A percentile compares a stretch with the other conserved stretches of the same genome.
These are phyloP conservation scores for Mortierella sp. DNA, from an alignment of 371 early-diverging fungal genomes.

Conservation along the genomic window DNA sequence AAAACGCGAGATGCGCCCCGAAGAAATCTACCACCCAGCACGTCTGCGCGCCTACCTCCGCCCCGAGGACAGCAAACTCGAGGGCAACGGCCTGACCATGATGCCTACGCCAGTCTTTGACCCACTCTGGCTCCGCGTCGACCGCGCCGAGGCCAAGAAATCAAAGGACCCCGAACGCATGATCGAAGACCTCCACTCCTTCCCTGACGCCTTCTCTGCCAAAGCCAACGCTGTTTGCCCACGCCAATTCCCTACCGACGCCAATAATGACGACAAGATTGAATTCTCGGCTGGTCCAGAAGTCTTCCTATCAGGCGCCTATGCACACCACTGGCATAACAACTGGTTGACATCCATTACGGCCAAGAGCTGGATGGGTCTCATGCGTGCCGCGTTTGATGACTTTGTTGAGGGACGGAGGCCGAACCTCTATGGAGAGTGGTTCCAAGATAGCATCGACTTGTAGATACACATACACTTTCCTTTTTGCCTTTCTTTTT, in stretches of 20 bases:
- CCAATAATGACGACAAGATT: background rate
- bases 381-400: constrained; percentile 35
- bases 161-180: constrained; percentile 25
- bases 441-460: constrained; percentile 20
- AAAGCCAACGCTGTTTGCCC: constrained; percentile 30
- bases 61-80: constrained; percentile 23
- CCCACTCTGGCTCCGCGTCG: constrained; percentile 53
- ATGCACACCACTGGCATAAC: constrained; percentile 58
- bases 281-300: constrained; percentile 49
- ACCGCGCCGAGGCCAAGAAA: constrained; percentile 29
- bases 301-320: constrained; percentile 49
- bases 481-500: background rate
- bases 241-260: background rate
- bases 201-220: constrained; percentile 31
- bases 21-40: constrained; percentile 53
- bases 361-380: constrained; percentile 54
- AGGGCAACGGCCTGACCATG: constrained; percentile 47
- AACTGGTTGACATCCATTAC: constrained; percentile 38
- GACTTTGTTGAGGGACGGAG: constrained; percentile 43
- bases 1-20: constrained; percentile 40
- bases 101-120: constrained; percentile 55
- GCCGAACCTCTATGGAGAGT: constrained; percentile 47
- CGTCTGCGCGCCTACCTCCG: constrained; percentile 45
- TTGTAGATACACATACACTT: constrained; percentile 25
- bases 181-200: constrained; percentile 39